Conservation (phyloP, 352 stramenopile species). For the Pythium rhizo-oryzae region DNA sequence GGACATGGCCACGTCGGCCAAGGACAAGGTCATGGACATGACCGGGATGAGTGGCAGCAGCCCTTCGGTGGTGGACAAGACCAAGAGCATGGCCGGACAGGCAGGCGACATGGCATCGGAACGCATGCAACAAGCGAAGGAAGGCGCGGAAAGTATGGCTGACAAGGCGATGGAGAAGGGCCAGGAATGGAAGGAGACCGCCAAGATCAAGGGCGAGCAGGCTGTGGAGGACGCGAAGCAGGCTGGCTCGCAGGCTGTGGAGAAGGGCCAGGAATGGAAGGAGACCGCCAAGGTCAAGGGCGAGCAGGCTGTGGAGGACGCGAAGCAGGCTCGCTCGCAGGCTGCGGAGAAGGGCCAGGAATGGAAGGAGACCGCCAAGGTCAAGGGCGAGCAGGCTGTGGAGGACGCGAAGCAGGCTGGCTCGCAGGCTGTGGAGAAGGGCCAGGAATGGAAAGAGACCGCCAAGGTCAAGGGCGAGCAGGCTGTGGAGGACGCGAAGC, state of each 20-base stretch:
- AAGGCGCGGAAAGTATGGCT: conserved; percentile 25
- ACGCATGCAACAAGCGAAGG: conserved; percentile 26
- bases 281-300: conserved; percentile 29
- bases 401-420: conserved; percentile 25
- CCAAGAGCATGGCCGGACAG: conserved; percentile 30
- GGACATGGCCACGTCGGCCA: conserved; percentile 29
- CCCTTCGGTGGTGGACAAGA: conserved; percentile 23
- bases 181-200: conserved; percentile 24
- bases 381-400: conserved; percentile 18
- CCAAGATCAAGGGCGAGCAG: conserved; percentile 23
- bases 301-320: conserved; percentile 14
- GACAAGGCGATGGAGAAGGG: conserved; percentile 29
- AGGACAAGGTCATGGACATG: conserved; percentile 26
- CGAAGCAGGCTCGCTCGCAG: conserved; percentile 25
- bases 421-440: conserved; percentile 31
- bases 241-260: conserved; percentile 25
- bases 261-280: conserved; percentile 28
- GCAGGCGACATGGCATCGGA: conserved; percentile 29
- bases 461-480: conserved; percentile 26
- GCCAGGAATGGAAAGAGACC: conserved; percentile 22
- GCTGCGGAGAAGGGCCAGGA: conserved; percentile 31
- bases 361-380: conserved; percentile 26
- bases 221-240: conserved; percentile 23
- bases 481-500: conserved; percentile 20
- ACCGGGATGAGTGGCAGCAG: conserved; percentile 20